A percentile compares a stretch with the other conserved stretches of the same genome.
Conservation (phyloP, 805 yeast genomes). For the Pichia eremophila region DNA sequence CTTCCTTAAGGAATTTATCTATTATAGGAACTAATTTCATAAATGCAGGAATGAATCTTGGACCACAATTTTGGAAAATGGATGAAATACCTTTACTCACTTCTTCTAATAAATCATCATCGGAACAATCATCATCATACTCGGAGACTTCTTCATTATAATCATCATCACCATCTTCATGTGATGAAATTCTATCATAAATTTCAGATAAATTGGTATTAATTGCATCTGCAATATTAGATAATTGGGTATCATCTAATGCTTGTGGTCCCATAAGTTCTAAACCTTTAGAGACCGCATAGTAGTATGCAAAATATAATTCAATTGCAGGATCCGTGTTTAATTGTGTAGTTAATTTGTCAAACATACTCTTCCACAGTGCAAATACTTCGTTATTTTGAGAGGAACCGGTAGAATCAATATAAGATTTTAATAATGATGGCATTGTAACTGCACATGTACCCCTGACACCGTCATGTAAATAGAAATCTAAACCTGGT, state of each 20-base stretch:
- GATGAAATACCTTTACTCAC: conserved; percentile 66
- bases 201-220: conserved; percentile 55
- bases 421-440: conserved; percentile 56
- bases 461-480: conserved; percentile 90
- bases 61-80: conserved; percentile 54
- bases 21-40: conserved; percentile 56
- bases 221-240: conserved; percentile 48
- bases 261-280: conserved; percentile 59
- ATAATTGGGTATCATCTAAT: conserved; percentile 46
- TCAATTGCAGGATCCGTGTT: conserved; percentile 78
- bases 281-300: conserved; percentile 58
- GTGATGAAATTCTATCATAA: conserved; percentile 57
- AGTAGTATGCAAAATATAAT: conserved; percentile 67
- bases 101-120: conserved; percentile 84
- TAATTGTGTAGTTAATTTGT: conserved; percentile 58
- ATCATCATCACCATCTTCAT: conserved; percentile 74
- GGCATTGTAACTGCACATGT: conserved; percentile 85
- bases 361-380: conserved; percentile 64
- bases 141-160: conserved; percentile 80
- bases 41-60: conserved; percentile 54
- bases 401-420: conserved; percentile 43
- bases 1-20: conserved; percentile 52
- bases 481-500: conserved; percentile 83
- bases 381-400: conserved; percentile 49
- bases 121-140: conserved; percentile 78